phyloP scores from a whole-genome alignment of 176 grass and related monocot genomes.

The Carex cristatella region DNA sequence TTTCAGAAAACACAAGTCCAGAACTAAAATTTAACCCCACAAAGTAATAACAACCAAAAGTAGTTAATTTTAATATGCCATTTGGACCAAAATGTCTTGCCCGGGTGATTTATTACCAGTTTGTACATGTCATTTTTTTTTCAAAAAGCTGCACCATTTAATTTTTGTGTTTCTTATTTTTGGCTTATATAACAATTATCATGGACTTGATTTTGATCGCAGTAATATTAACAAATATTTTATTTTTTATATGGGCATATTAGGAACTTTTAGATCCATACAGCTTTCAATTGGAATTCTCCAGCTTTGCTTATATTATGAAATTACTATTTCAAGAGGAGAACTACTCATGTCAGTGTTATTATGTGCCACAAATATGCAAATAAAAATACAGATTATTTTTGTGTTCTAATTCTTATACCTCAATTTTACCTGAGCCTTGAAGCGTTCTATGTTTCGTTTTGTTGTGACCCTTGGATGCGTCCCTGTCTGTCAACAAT shows the following conservation, averaged over 20 bases:
- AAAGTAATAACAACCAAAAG: not conserved
- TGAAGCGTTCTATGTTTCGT: slow-evolving; percentile 66
- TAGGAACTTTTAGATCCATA: not conserved
- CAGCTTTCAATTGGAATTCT: not conserved
- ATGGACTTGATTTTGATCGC: not conserved
- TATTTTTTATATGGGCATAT: not conserved
- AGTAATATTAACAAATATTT: not conserved
- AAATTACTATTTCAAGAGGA: not conserved
- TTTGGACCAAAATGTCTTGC: not conserved
- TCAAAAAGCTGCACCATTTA: too few relatives aligned
- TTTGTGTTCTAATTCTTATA: not conserved
- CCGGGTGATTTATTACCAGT: too few relatives aligned
- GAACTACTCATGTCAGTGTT: not conserved
- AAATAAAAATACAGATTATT: slow-evolving; percentile 2
- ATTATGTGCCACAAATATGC: not conserved
- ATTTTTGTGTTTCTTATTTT: not conserved
- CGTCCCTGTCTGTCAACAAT: slow-evolving; percentile 64
- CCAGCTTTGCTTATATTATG: not conserved
- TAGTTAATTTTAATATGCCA: not conserved
- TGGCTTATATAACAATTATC: not conserved
- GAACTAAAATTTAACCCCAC: not conserved
- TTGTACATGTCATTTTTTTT: too few relatives aligned
- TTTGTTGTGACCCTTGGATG: slow-evolving; percentile 88
- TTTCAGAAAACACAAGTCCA: not conserved
- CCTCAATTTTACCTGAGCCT: slow-evolving; percentile 53